A percentile compares a stretch with the other conserved stretches of the same genome.
Conservation (phyloP, 116 monocot species). For the Cymodocea nodosa region DNA sequence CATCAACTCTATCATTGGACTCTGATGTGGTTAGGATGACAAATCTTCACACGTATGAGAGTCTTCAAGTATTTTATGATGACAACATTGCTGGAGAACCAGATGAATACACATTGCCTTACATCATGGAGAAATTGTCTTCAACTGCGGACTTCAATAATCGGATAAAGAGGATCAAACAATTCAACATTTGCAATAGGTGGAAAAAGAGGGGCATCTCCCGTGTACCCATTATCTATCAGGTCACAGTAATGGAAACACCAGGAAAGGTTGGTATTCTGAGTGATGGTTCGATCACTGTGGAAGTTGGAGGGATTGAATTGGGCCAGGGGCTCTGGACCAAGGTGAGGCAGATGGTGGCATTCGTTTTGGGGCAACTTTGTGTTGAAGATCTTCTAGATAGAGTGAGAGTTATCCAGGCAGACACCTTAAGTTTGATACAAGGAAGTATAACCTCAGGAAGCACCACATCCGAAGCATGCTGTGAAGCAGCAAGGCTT, state of each 20-base stretch:
- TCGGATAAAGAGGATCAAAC: constrained; percentile 24
- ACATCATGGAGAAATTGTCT: constrained; percentile 33
- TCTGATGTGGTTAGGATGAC: constrained; percentile 36
- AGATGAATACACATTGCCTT: constrained; percentile 47
- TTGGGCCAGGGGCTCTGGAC: constrained; percentile 93
- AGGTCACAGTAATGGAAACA: constrained; percentile 18
- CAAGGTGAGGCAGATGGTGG: constrained; percentile 80
- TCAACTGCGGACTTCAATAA: constrained; percentile 18
- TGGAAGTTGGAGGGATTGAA: constrained; percentile 89
- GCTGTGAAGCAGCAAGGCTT: constrained; percentile 66
- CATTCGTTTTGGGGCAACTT: constrained; percentile 58
- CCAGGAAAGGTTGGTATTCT: constrained; percentile 73
- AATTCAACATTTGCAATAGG: constrained; percentile 37
- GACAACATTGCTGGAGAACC: constrained; percentile 20
- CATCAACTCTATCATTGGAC: constrained; percentile 36
- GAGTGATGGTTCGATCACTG: constrained; percentile 61
- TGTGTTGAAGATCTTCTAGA: constrained; percentile 40
- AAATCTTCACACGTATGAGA: constrained; percentile 64
- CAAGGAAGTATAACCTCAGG: constrained; percentile 69
- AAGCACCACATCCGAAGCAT: constrained; percentile 82
- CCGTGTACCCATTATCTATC: constrained; percentile 43
- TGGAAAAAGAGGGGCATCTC: constrained; percentile 82
- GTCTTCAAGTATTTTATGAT: constrained; percentile 40
- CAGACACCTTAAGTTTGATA: constrained; percentile 78
- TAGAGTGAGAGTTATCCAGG: constrained; percentile 58